Evolutionary conservation across 2,329 filamentous ascomycete species (phyloP).

Genomic region (Talaromyces albobiverticillius): DNA sequence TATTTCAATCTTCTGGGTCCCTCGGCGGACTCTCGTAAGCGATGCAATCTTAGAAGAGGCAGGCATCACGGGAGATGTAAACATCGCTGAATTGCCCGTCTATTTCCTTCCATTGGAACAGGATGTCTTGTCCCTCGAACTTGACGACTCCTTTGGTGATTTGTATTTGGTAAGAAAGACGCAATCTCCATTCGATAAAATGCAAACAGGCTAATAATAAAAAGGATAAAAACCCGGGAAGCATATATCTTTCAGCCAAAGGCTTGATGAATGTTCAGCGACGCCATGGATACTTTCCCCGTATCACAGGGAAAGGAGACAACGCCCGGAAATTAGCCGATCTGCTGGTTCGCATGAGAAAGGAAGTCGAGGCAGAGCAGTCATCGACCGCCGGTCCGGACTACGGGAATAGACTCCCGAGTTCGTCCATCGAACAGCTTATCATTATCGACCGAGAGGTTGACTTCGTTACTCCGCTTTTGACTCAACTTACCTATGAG

Average conservation of each 20-base stretch:
- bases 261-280: constrained; percentile 94
- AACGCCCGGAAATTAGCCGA: constrained; percentile 87
- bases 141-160: constrained; percentile 82
- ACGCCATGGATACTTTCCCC: constrained; percentile 86
- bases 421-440: constrained; percentile 81
- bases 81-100: constrained; percentile 78
- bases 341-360: constrained; percentile 83
- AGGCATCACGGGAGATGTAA: constrained; percentile 89
- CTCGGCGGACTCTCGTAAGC: constrained; percentile 84
- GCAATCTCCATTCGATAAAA: neutral
- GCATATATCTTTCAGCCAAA: constrained; percentile 83
- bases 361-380: constrained; percentile 81
- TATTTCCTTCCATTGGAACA: constrained; percentile 90
- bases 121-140: constrained; percentile 85
- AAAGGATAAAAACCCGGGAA: constrained; percentile 79
- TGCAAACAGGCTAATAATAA: constrained; percentile 5
- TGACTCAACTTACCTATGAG: constrained; percentile 96
- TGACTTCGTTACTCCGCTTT: constrained; percentile 84
- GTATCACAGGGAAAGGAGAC: constrained; percentile 93
- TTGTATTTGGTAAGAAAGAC: constrained; percentile 67
- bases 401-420: constrained; percentile 68
- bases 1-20: constrained; percentile 95
- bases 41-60: constrained; percentile 90
- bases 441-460: constrained; percentile 95
- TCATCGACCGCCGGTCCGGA: constrained; percentile 56